Percentiles rank a stretch among this genome's conserved stretches.
Evolutionary conservation across 805 yeast genomes (phyloP).

Genomic region (Clavispora vitiphila): DNA sequence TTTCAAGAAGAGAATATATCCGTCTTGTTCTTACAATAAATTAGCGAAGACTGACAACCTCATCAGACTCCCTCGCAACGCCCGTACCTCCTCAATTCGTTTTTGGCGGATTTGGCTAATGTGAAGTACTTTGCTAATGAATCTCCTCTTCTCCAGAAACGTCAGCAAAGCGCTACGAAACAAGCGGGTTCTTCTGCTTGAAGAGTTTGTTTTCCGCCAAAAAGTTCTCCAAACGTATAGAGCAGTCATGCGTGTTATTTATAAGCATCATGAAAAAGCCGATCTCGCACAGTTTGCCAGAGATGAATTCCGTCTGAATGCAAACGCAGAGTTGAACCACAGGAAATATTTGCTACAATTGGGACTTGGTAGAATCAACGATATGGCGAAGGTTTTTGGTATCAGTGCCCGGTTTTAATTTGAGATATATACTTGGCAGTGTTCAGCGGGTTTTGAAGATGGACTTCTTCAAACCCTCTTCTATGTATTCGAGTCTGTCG

Average conservation of each 20-base stretch:
- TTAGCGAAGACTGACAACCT: too few species aligned
- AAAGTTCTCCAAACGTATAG: slow-evolving; percentile 31
- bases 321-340: slow-evolving; percentile 28
- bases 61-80: too few species aligned
- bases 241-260: slow-evolving; percentile 27
- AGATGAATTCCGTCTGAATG: slow-evolving; percentile 29
- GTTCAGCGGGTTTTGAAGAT: slow-evolving; percentile 6
- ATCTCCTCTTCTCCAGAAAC: neutral
- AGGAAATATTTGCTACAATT: slow-evolving; percentile 32
- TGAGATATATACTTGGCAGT: neutral
- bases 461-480: slow-evolving; percentile 10
- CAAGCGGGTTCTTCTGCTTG: slow-evolving; percentile 21
- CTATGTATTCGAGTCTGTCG: slow-evolving; percentile 6
- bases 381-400: slow-evolving; percentile 21
- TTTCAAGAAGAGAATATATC: too few species aligned
- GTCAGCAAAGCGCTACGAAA: neutral
- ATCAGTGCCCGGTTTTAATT: slow-evolving; percentile 7
- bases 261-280: slow-evolving; percentile 31
- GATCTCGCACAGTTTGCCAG: slow-evolving; percentile 29
- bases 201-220: slow-evolving; percentile 37
- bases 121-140: neutral
- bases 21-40: too few species aligned
- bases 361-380: slow-evolving; percentile 26
- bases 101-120: too few species aligned
- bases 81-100: neutral